Evolutionary conservation across 768 basidiomycete genomes (phyloP).

Genomic region (Phaeotremella skinneri): DNA sequence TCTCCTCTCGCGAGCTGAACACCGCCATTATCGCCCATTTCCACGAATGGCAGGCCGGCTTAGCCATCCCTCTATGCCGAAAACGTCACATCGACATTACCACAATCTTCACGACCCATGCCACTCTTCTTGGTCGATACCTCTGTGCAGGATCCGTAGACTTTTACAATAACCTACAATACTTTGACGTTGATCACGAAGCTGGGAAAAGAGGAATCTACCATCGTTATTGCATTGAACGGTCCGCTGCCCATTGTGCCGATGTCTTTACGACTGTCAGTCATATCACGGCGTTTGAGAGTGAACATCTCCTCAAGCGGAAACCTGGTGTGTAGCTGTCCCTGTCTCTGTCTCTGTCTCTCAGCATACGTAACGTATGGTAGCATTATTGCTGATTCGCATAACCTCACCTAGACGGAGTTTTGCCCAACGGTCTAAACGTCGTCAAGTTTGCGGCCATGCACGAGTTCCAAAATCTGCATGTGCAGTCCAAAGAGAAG

Average conservation of each 20-base stretch:
- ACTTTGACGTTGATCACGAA: constrained; percentile 99
- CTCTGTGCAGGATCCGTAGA: constrained; percentile 97
- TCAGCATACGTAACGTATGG: not conserved
- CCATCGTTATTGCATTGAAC: constrained; percentile 95
- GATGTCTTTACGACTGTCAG: constrained; percentile 98
- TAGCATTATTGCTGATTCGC: not conserved
- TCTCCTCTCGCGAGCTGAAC: constrained; percentile 63
- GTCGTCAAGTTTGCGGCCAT: constrained; percentile 99
- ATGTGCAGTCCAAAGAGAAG: constrained; percentile 89
- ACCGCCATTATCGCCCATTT: constrained; percentile 95
- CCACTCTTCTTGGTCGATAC: constrained; percentile 95
- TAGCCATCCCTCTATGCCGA: constrained; percentile 83
- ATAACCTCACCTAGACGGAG: constrained; percentile 64
- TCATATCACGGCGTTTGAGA: constrained; percentile 97
- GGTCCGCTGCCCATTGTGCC: constrained; percentile 87
- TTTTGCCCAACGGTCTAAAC: constrained; percentile 94
- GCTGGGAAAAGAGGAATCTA: constrained; percentile 99
- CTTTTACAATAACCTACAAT: constrained; percentile 98
- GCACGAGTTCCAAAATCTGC: constrained; percentile 93
- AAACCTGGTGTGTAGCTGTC: constrained; percentile 60
- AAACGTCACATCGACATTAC: constrained; percentile 98
- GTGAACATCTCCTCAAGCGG: constrained; percentile 91
- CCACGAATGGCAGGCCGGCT: constrained; percentile 99
- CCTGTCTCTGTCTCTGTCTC: not conserved
- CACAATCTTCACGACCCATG: constrained; percentile 97